phyloP scores from a whole-genome alignment of 2,329 filamentous ascomycete genomes.

The Amylocarpus encephaloides region DNA sequence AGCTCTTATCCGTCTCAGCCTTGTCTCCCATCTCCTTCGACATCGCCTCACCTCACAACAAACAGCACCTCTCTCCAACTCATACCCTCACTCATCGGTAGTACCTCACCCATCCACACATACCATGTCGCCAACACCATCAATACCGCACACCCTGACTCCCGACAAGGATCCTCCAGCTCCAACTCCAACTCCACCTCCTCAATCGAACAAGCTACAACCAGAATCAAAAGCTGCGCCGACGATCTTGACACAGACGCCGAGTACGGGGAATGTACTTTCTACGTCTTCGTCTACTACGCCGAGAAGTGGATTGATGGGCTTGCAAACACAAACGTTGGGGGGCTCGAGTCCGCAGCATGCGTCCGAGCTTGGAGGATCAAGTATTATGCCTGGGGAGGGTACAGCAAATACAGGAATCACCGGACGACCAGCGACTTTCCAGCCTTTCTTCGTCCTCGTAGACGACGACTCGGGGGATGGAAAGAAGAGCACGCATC shows the following conservation, averaged over 20 bases:
- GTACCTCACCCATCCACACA: not conserved
- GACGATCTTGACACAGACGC: not conserved
- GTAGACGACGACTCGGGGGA: slow-evolving; percentile 56
- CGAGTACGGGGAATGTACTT: not conserved
- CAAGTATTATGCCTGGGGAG: not conserved
- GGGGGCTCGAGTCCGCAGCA: not conserved
- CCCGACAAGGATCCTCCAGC: slow-evolving; percentile 19
- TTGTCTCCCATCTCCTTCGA: no score
- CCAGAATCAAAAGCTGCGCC: not conserved
- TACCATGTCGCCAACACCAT: slow-evolving; percentile 6
- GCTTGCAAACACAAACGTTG: no score
- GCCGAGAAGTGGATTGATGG: no score
- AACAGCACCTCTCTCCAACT: not conserved
- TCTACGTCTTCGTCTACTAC: not conserved
- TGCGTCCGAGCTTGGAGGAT: no score
- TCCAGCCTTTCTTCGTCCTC: slow-evolving; percentile 79
- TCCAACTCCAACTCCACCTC: no score
- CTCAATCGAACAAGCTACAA: no score
- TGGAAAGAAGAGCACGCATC: slow-evolving; percentile 66
- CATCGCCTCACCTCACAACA: no score
- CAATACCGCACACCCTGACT: slow-evolving; percentile 15
- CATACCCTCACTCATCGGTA: not conserved
- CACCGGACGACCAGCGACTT: slow-evolving; percentile 37
- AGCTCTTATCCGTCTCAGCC: no score
- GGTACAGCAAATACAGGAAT: no score